Evolutionary conservation across 805 yeast species (phyloP).

Genomic region (Vanderwaltozyma verrucispora): DNA sequence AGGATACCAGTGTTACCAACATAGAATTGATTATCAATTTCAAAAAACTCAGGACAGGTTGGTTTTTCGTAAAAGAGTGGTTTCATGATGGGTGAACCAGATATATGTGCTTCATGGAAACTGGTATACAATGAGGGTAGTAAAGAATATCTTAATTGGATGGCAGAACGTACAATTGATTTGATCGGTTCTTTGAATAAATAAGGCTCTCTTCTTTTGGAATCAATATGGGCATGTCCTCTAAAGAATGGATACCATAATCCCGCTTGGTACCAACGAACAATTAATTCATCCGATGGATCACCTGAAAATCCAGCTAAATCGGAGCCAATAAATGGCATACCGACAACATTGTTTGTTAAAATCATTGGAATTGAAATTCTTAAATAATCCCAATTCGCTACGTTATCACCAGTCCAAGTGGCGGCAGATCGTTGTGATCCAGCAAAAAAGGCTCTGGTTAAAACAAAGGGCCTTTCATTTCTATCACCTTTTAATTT

Average conservation of each 20-base stretch:
- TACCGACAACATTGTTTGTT: conserved; percentile 70
- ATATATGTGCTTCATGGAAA: conserved; percentile 50
- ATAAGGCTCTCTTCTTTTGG: conserved; percentile 91
- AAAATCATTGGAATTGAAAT: conserved; percentile 81
- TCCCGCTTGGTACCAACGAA: conserved; percentile 95
- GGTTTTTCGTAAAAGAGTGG: conserved; percentile 57
- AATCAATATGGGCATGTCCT: conserved; percentile 93
- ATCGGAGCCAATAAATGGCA: conserved; percentile 93
- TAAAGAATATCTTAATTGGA: conserved; percentile 61
- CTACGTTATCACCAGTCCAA: conserved; percentile 98
- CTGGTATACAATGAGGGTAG: conserved; percentile 74
- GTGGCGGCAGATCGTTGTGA: conserved; percentile 85
- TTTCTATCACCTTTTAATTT: conserved; percentile 35
- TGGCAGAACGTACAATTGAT: conserved; percentile 54
- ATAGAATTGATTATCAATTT: conserved; percentile 75
- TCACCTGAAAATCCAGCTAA: conserved; percentile 95
- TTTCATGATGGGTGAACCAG: conserved; percentile 60
- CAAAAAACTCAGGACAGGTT: conserved; percentile 32
- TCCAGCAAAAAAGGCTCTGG: conserved; percentile 83
- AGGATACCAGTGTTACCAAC: conserved; percentile 61
- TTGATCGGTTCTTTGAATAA: conserved; percentile 67
- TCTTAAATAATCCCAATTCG: conserved; percentile 80
- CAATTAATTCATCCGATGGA: conserved; percentile 68
- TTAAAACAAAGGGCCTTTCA: conserved; percentile 76
- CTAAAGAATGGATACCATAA: conserved; percentile 94